phyloP scores from a whole-genome alignment of 2,329 filamentous ascomycete species.

The Verticillium dahliae region DNA sequence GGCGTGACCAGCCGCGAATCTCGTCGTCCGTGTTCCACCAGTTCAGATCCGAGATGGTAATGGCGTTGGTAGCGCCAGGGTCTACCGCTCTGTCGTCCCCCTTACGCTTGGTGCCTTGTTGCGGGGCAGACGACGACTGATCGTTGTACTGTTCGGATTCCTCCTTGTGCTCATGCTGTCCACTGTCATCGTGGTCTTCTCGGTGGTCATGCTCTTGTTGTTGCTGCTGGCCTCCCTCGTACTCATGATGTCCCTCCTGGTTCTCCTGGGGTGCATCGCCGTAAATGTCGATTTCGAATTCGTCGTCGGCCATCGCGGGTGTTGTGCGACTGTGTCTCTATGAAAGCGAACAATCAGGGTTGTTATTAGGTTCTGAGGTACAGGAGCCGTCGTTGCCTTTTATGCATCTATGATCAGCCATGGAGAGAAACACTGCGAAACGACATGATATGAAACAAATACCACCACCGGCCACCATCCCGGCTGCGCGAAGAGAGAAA shows the following conservation, averaged over 20 bases:
- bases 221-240: constrained; percentile 30
- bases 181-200: constrained; percentile 19
- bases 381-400: constrained; percentile 27
- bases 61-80: constrained; percentile 56
- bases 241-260: constrained; percentile 30
- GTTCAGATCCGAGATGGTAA: constrained; percentile 83
- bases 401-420: constrained; percentile 25
- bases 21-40: constrained; percentile 99
- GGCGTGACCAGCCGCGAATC: constrained; percentile 76
- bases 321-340: constrained; percentile 7
- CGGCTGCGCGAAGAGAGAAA: constrained; percentile 13
- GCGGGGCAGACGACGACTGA: constrained; percentile 20
- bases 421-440: neutral
- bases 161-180: constrained; percentile 17
- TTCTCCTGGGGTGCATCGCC: constrained; percentile 45
- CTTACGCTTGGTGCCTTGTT: constrained; percentile 56
- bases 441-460: neutral
- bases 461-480: constrained; percentile 4
- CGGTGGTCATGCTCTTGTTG: constrained; percentile 29
- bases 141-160: constrained; percentile 23
- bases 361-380: constrained; percentile 22
- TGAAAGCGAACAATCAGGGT: constrained; percentile 5
- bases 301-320: constrained; percentile 58
- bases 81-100: constrained; percentile 54
- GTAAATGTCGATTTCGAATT: constrained; percentile 69